Base-by-base conservation (phyloP, 345 rosid genomes). In the Brassica cretica region DNA sequence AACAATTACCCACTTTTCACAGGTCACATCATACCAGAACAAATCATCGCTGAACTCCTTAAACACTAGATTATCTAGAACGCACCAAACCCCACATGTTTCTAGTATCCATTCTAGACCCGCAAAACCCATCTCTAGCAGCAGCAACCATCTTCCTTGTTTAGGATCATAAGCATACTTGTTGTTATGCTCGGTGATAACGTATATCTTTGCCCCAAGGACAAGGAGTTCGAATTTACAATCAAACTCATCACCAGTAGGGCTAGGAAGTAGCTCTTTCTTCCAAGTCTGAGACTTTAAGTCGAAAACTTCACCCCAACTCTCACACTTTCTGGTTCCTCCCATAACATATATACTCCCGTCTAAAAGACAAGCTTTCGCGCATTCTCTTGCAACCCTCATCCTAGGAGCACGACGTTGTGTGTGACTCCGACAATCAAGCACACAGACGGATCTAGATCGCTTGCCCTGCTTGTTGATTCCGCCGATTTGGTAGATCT, bases 401-500 rank as follows among this genome's bases (percentile, higher is more conserved):
- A 90, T 61, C 18, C 7, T 11, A 27, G 37, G 65, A 61, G 5
- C 65, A 12, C 4, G 65, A 61, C 65, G 65, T 32, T n/a, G 16
- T 0, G 65, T 61, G 37, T 61, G 16, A 27, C 65, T 61, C 65
- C 18, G 9, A 14, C 65, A 61, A 27, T 61, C 37, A 2, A 61
- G 37, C 35, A 61, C 65, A 5, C 65, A 32, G n/a, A 61, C 18
- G 18, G 35, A n/a, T 61, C 65, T 12, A 7, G 33, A 27, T 1
- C 18, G 65, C 65, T 61, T 61, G 65, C 15, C 37, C 18, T 27
- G 8, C 3, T 8, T 8, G 37, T 29, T 2, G 65, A 32, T 61
- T 6, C 93, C 97, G 0, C 94, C 94, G 53, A 92, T 64, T 4
- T 84, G 86, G 73, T 80, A 90, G 41, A 90, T 86, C 21, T 59